Percentiles rank a stretch among this genome's conserved stretches.
These are phyloP conservation scores for Chromera velia DNA, from an alignment of 73 alveolate genomes.

Conservation along the genomic window DNA sequence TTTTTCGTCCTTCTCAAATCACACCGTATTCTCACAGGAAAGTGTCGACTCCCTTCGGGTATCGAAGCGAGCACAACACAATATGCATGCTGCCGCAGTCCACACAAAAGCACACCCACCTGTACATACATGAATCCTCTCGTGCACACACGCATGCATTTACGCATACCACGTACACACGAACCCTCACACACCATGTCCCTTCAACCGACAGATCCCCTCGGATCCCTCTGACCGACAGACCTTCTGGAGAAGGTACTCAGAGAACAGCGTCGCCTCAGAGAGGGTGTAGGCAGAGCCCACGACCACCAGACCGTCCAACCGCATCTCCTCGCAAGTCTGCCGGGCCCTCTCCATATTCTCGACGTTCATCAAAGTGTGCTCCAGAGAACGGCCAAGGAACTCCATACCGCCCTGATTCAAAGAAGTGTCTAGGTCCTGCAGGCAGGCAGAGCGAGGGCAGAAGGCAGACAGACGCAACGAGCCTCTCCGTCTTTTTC, in stretches of 20 bases:
- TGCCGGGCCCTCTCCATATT: constrained; percentile 33
- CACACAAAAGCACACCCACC: too few relatives aligned
- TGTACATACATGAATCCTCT: too few relatives aligned
- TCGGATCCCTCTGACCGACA: too few relatives aligned
- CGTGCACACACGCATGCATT: not conserved
- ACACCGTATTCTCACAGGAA: too few relatives aligned
- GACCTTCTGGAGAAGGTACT: constrained; percentile 43
- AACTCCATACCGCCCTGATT: not conserved
- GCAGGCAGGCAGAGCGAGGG: too few relatives aligned
- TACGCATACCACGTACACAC: not conserved
- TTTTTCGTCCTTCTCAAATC: too few relatives aligned
- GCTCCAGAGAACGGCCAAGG: not conserved
- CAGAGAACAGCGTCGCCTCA: constrained; percentile 60
- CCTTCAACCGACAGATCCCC: too few relatives aligned
- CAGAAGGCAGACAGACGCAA: too few relatives aligned
- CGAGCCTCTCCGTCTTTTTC: too few relatives aligned
- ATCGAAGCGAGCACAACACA: too few relatives aligned
- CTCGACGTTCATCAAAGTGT: constrained; percentile 30
- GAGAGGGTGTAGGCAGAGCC: constrained; percentile 75
- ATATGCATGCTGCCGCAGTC: too few relatives aligned
- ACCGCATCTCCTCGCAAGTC: constrained; percentile 31
- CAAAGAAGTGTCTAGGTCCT: not conserved
- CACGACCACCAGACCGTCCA: constrained; percentile 67
- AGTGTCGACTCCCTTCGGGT: too few relatives aligned
- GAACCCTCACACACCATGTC: not conserved